phyloP scores from a whole-genome alignment of 306 rosid genomes.

The Ziziphus jujuba region DNA sequence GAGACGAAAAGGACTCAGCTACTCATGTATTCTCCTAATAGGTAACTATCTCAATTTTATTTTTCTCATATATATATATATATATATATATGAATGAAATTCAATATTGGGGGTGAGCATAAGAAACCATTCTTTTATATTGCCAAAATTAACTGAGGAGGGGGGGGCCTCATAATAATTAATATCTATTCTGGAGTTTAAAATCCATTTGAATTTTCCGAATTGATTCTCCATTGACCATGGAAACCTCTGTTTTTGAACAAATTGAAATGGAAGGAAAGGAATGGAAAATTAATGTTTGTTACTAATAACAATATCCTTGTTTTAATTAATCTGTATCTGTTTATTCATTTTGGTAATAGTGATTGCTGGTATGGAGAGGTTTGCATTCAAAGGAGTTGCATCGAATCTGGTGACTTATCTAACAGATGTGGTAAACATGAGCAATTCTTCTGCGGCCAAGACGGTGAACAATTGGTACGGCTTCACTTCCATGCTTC shows the following conservation, averaged over 20 bases:
- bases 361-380: constrained; percentile 89
- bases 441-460: constrained; percentile 91
- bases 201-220: not conserved
- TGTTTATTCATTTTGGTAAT: not conserved
- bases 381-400: constrained; percentile 91
- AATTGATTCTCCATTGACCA: constrained; percentile 7
- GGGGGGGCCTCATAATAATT: constrained; percentile 12
- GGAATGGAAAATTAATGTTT: not conserved
- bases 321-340: not conserved
- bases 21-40: constrained; percentile 82
- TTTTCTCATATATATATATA: not conserved
- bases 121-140: not conserved
- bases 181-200: not conserved
- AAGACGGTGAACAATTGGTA: constrained; percentile 82
- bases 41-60: constrained; percentile 36
- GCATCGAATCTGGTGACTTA: constrained; percentile 82
- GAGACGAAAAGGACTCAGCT: constrained; percentile 42
- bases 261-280: no score
- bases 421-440: constrained; percentile 72
- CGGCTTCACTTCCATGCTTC: constrained; percentile 87
- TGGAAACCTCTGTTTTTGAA: not conserved
- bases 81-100: not conserved
- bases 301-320: not conserved
- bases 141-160: not conserved
- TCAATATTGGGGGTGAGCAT: not conserved